Conservation (phyloP, 768 basidiomycete species). For the Termitomyces sp. region DNA sequence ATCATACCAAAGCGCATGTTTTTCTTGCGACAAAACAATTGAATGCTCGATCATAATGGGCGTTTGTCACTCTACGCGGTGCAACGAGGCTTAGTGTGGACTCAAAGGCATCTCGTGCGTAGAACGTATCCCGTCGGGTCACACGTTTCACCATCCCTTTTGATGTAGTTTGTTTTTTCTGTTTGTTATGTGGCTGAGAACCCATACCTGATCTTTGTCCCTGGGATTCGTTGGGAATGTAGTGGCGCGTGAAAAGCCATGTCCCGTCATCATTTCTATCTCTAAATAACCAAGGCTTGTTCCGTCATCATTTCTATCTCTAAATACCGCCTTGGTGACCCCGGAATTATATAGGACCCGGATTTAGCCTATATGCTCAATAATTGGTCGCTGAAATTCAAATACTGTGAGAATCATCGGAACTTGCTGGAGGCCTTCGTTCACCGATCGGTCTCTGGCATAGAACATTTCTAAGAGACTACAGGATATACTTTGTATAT, state of each 20-base stretch:
- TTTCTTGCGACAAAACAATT: neutral
- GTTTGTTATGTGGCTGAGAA: neutral
- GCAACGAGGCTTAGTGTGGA: conserved; percentile 1
- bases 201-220: neutral
- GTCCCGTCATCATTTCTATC: neutral
- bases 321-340: too few species aligned
- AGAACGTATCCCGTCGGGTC: neutral
- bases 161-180: neutral
- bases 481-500: too few species aligned
- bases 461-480: neutral
- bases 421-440: neutral
- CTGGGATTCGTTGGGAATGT: neutral
- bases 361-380: neutral
- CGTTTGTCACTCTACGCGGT: neutral
- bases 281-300: too few species aligned
- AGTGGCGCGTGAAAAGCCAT: neutral
- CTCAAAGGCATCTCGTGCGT: neutral
- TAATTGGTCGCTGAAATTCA: neutral
- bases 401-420: too few species aligned
- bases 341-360: too few species aligned
- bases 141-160: neutral
- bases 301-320: too few species aligned
- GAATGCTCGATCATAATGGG: neutral
- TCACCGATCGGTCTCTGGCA: too few species aligned
- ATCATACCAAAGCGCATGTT: neutral